These are phyloP conservation scores for Tricholoma matsutake DNA, from an alignment of 768 basidiomycete genomes.

Conservation along the genomic window DNA sequence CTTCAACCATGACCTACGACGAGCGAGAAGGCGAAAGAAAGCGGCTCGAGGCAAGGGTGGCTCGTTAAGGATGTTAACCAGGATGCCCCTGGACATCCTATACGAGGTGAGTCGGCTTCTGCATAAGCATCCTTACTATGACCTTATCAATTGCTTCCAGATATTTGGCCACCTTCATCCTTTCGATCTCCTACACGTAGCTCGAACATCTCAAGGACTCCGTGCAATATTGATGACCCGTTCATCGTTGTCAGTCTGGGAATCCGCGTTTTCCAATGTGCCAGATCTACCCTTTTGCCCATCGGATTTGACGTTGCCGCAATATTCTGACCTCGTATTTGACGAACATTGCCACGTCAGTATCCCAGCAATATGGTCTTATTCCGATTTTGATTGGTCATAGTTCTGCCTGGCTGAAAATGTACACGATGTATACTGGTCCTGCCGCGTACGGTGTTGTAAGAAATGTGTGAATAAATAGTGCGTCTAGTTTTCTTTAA, in stretches of 20 bases:
- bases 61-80: neutral
- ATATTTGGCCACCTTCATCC: conserved; percentile 35
- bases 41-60: neutral
- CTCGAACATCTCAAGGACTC: conserved; percentile 35
- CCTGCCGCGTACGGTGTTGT: conserved; percentile 36
- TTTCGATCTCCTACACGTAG: conserved; percentile 35
- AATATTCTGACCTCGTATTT: conserved; percentile 36
- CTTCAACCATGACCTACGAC: conserved; percentile 7
- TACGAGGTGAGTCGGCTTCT: conserved; percentile 14
- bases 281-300: conserved; percentile 33
- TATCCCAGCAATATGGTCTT: neutral
- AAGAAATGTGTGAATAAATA: conserved; percentile 29
- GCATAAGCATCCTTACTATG: neutral
- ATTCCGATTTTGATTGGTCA: neutral
- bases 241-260: conserved; percentile 30
- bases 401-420: conserved; percentile 32
- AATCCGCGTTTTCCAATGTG: conserved; percentile 21
- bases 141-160: conserved; percentile 15
- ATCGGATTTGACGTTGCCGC: conserved; percentile 32
- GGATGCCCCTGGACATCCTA: conserved; percentile 21
- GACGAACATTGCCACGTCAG: conserved; percentile 21
- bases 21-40: neutral
- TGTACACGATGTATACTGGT: conserved; percentile 34
- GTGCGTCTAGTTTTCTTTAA: conserved; percentile 20
- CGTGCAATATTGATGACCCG: conserved; percentile 32